phyloP scores from a whole-genome alignment of 257 asterid species.

The Jaltomata sinuosa region DNA sequence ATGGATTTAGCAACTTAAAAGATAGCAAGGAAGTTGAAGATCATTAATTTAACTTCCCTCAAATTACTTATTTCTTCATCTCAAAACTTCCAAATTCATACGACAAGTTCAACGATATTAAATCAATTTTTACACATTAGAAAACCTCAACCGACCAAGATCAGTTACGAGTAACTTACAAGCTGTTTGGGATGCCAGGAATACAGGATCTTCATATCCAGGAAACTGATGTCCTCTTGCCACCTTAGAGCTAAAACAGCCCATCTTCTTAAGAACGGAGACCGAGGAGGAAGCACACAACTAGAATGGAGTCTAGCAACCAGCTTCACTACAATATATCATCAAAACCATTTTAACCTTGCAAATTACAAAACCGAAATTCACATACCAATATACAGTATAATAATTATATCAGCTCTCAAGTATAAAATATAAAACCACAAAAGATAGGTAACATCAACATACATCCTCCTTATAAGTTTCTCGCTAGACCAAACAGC shows the following conservation, averaged over 20 bases:
- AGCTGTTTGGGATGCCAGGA: conserved; percentile 88
- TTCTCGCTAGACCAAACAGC: neutral
- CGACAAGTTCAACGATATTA: neutral
- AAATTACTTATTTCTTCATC: neutral
- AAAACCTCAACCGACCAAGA: neutral
- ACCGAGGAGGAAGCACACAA: conserved; percentile 28
- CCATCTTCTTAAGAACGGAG: conserved; percentile 43
- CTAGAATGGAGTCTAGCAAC: conserved; percentile 24
- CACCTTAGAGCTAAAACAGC: conserved; percentile 69
- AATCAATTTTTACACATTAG: neutral
- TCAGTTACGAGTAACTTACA: conserved; percentile 40
- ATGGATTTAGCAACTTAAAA: neutral
- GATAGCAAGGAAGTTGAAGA: neutral
- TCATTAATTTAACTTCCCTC: neutral
- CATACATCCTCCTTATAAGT: neutral
- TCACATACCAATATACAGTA: neutral
- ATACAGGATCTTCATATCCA: conserved; percentile 78
- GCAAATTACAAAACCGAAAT: conserved; percentile 15
- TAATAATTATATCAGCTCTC: neutral
- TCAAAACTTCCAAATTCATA: neutral
- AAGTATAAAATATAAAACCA: neutral
- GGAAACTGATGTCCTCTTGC: conserved; percentile 57
- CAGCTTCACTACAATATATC: conserved; percentile 46
- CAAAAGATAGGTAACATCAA: neutral
- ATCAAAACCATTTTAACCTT: conserved; percentile 58